Base-by-base conservation (phyloP, 352 stramenopile genomes). In the Phytophthora hybrid region DNA sequence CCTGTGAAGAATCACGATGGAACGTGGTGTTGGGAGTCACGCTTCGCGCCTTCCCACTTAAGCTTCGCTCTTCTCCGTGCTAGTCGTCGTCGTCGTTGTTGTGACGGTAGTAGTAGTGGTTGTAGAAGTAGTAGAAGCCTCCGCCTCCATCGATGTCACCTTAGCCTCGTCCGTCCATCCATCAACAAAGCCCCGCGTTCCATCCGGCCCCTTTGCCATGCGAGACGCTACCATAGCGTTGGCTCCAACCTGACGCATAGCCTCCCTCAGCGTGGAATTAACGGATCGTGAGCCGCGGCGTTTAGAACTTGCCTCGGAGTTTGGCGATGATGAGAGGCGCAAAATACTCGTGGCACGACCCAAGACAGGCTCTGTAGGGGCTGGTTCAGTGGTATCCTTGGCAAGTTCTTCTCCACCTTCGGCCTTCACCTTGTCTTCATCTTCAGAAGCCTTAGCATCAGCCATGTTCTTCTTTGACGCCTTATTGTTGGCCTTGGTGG, bases 131-230 rank as follows among this genome's bases (percentile, higher is more conserved):
- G 46, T 26, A 46, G 37, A 46, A 14, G 13, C 26, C n/a, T 23
- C 18, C 8, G 18, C 6, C 18, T 52, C 46, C 21, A 37, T 39
- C 44, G 59, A 63, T 32, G 58, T 51, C 26, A 62, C 31, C 6
- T 19, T 68, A 26, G 32, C 56, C 71, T 74, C 55, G 18, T 56
- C 53, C 29, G 63, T 78, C 89, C 89, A 94, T 16, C 84, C 85
- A 5, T 78, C 66, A 51, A 32, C 46, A 74, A 95, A 95, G 5
- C 89, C 89, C 55, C 87, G 85, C 23, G 87, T 86, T 67, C 87
- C 89, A 63, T 95, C 83, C 1, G 87, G 89, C 4, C 89, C 89
- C 63, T 89, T 92, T 14, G 87, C 89, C 80, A 91, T 94, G 53
- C 87, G 83, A 46, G 84, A 91, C 23, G 76, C 73, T 29, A 83